These are phyloP conservation scores for Wallacemonas sp. DNA, from an alignment of 208 protist species.

Conservation along the genomic window DNA sequence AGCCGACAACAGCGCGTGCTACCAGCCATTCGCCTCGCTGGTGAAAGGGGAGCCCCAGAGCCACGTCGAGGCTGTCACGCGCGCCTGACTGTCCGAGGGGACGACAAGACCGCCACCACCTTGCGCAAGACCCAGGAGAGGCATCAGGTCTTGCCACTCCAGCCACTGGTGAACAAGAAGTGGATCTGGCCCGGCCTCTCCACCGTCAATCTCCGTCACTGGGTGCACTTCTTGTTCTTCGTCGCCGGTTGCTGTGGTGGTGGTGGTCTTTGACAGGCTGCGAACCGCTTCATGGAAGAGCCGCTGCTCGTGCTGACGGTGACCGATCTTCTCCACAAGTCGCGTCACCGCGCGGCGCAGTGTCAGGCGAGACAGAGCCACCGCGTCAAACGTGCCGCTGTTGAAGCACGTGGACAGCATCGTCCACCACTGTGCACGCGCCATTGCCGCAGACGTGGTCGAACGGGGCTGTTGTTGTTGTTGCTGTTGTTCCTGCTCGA, in stretches of 20 bases:
- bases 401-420: constrained; percentile 32
- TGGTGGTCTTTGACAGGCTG: too few relatives aligned
- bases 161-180: constrained; percentile 45
- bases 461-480: too few relatives aligned
- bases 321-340: constrained; percentile 58
- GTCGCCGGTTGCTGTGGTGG: too few relatives aligned
- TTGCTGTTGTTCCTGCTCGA: constrained; percentile 22
- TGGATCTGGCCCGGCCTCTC: constrained; percentile 23
- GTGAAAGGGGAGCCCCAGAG: constrained; percentile 14
- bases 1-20: not conserved
- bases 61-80: constrained; percentile 10
- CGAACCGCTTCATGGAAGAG: constrained; percentile 4
- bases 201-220: not conserved
- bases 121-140: constrained; percentile 19
- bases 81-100: not conserved
- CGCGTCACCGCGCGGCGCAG: constrained; percentile 49
- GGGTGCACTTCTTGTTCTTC: too few relatives aligned
- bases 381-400: constrained; percentile 63
- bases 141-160: constrained; percentile 33
- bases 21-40: constrained; percentile 1
- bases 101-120: not conserved
- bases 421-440: not conserved
- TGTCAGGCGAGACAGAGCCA: constrained; percentile 49
- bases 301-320: constrained; percentile 16
- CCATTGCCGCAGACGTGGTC: not conserved